Conservation (phyloP, 2,329 filamentous ascomycete species). For the Calonectria pseudoreteaudii region DNA sequence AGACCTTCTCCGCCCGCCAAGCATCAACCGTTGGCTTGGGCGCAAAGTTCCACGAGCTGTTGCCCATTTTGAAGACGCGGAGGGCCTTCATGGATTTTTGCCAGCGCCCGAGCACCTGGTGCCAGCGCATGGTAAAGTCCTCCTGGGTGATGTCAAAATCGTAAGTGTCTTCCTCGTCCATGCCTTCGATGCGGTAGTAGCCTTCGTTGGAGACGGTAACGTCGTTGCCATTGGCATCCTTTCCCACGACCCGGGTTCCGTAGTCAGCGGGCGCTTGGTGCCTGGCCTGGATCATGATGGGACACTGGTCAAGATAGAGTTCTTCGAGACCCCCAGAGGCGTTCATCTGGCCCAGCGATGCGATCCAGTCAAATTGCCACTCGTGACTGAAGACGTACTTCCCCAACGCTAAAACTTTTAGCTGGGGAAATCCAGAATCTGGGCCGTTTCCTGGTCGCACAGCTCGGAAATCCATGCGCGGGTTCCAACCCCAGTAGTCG, state of each 20-base stretch:
- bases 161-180: neutral
- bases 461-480: conserved; percentile 48
- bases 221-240: conserved; percentile 1
- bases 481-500: conserved; percentile 54
- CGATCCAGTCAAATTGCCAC: conserved; percentile 59
- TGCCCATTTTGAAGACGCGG: conserved; percentile 19
- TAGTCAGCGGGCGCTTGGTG: conserved; percentile 1
- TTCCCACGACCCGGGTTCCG: neutral
- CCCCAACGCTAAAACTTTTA: conserved; percentile 53
- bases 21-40: neutral
- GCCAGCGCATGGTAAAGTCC: conserved; percentile 15
- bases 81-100: conserved; percentile 13
- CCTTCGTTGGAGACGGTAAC: conserved; percentile 7
- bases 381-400: conserved; percentile 56
- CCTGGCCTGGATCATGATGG: conserved; percentile 42
- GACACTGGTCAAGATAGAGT: conserved; percentile 57
- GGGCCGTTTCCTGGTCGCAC: conserved; percentile 33
- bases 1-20: neutral
- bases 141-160: conserved; percentile 3
- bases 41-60: conserved; percentile 5
- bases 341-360: conserved; percentile 46
- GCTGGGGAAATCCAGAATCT: conserved; percentile 44
- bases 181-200: conserved; percentile 9
- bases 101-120: conserved; percentile 13
- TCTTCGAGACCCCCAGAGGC: conserved; percentile 49